Evolutionary conservation across 169 alveolate genomes (phyloP), one percentile per base, ranked within the genome.

Genomic region (Plasmodium cynomolgi): DNA sequence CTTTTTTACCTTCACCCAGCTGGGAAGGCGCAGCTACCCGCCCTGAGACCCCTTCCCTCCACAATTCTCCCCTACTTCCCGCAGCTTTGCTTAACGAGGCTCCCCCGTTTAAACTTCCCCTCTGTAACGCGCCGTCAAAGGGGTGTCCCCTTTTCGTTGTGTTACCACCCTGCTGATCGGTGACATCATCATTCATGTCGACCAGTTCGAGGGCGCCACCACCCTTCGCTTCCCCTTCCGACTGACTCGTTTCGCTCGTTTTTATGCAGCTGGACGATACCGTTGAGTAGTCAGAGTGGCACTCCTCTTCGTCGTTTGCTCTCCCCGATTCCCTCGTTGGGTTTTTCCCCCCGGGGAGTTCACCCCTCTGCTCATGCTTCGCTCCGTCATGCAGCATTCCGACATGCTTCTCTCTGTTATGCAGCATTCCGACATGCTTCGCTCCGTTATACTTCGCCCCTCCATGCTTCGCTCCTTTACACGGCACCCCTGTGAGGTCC

Each of bases 231-330:
- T 37, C 41, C 20, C 26, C 81, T 4, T 71, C 71, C 3, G n/a
- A 33, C 0, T 34, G 81, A 75, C 93, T 86, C 23, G 84, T 41
- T n/a, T 86, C 93, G 56, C 86, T 75, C 39, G 93, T 50, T 33
- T 50, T 73, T 6, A 77, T 33, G 33, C 84, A 75, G 8, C 81
- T 86, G 20, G 93, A 84, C 15, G 93, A 50, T 62, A 50, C 23
- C 13, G 74, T 73, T 39, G 93, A 29, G 58, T 84, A 84, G 1
- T 73, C 80, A 9, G 84, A 68, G 39, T 56, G 79, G 50, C 23
- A 7, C 1, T 84, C 72, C 11, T 58, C 44, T n/a, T 74, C 81
- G 7, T 68, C 77, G 41, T 68, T 8, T 26, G 13, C 33, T 68
- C 0, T 29, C 9, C n/a, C n/a, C 15, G 15, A 68, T 23, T 68